These are phyloP conservation scores for Setomelanomma holmii DNA, from an alignment of 2,329 filamentous ascomycete genomes.

Conservation along the genomic window DNA sequence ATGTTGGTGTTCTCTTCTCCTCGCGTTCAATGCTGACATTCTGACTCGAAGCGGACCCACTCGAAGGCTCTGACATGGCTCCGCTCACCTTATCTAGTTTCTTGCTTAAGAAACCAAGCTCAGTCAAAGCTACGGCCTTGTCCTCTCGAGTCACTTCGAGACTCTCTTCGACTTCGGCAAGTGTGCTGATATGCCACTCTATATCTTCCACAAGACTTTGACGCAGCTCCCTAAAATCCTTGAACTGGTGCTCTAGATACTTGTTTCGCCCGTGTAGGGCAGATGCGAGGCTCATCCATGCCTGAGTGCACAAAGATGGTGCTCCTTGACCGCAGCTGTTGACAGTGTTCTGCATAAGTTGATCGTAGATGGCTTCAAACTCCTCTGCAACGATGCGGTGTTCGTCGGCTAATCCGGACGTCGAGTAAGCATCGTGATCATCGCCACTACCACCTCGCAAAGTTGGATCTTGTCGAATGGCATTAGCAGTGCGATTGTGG, in stretches of 20 bases:
- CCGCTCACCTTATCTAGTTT: too few relatives aligned
- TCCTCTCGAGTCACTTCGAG: constrained; percentile 2
- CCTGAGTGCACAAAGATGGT: neutral
- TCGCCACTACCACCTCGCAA: neutral
- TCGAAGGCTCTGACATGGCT: too few relatives aligned
- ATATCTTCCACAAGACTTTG: constrained; percentile 7
- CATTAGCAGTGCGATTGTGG: too few relatives aligned
- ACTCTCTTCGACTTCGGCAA: constrained; percentile 4
- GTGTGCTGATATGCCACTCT: constrained; percentile 12
- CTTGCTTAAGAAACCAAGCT: neutral
- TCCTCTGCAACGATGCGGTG: neutral
- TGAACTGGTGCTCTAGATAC: constrained; percentile 11
- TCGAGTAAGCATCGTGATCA: neutral
- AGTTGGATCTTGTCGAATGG: too few relatives aligned
- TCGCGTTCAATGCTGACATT: too few relatives aligned
- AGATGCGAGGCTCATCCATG: constrained; percentile 5
- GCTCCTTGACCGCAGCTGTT: neutral
- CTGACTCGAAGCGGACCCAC: too few relatives aligned
- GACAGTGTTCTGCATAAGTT: constrained; percentile 1
- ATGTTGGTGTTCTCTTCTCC: too few relatives aligned
- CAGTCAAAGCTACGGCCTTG: neutral
- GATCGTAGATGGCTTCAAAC: neutral
- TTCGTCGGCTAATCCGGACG: too few relatives aligned
- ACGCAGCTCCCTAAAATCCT: constrained; percentile 6
- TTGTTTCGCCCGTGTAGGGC: constrained; percentile 7